A percentile compares a stretch with the other conserved stretches of the same genome.
These are phyloP conservation scores for Cardamine resedifolia DNA, from an alignment of 345 rosid genomes.

Conservation along the genomic window DNA sequence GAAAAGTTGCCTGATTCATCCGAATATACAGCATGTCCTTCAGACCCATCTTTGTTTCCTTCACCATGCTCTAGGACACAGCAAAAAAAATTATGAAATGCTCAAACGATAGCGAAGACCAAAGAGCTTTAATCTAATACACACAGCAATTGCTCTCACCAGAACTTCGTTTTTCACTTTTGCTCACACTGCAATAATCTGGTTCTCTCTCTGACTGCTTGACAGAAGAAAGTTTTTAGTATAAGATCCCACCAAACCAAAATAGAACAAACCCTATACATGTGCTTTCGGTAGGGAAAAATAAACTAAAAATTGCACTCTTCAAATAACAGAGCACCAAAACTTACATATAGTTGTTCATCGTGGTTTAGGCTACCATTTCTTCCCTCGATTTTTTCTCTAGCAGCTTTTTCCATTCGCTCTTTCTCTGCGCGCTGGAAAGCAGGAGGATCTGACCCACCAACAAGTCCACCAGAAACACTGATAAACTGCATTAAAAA, in stretches of 20 bases:
- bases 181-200: conserved; percentile 27
- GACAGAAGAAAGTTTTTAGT: conserved; percentile 2
- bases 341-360: conserved; percentile 28
- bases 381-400: conserved; percentile 44
- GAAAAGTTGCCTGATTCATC: conserved; percentile 75
- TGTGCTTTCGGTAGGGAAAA: not conserved
- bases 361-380: conserved; percentile 26
- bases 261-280: not conserved
- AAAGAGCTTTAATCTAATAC: conserved; percentile 22
- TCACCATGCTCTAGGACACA: conserved; percentile 34
- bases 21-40: conserved; percentile 34
- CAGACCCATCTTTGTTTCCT: conserved; percentile 37
- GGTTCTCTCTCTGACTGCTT: conserved; percentile 42
- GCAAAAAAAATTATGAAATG: conserved; percentile 11
- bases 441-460: conserved; percentile 92
- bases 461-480: conserved; percentile 78
- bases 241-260: conserved; percentile 7
- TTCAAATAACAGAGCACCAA: not conserved
- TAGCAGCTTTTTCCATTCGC: conserved; percentile 51
- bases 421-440: conserved; percentile 80
- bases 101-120: conserved; percentile 12
- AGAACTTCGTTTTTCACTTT: conserved; percentile 29
- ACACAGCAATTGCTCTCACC: conserved; percentile 32
- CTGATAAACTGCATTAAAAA: conserved; percentile 50
- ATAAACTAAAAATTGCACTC: not conserved